Evolutionary conservation across 2,329 filamentous ascomycete genomes (phyloP).

Genomic region (Pezicula radicicola): DNA sequence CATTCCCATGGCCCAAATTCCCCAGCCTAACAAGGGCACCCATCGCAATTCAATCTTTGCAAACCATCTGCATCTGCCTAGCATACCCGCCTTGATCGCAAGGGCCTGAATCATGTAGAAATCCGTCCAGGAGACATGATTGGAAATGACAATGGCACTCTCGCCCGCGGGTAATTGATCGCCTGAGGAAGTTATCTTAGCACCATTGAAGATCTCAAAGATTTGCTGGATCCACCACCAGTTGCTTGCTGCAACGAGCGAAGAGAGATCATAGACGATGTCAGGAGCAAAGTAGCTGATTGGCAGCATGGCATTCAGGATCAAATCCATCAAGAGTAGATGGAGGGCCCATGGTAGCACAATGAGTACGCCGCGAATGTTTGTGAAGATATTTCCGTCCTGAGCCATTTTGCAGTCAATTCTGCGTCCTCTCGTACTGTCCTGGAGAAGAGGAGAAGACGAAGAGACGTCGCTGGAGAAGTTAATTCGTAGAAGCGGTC

Average conservation of each 20-base stretch:
- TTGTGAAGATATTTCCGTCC: slow-evolving; percentile 23
- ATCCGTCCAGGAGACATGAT: slow-evolving; percentile 60
- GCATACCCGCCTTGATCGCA: slow-evolving; percentile 52
- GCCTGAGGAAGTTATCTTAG: slow-evolving; percentile 49
- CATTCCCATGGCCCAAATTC: slow-evolving; percentile 63
- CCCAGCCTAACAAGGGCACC: slow-evolving; percentile 62
- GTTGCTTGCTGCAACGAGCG: slow-evolving; percentile 48
- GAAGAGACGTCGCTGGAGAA: not conserved
- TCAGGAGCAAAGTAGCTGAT: slow-evolving; percentile 45
- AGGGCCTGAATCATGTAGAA: slow-evolving; percentile 63
- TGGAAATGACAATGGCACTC: slow-evolving; percentile 56
- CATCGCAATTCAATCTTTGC: slow-evolving; percentile 56
- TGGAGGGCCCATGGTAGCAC: slow-evolving; percentile 50
- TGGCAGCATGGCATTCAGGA: slow-evolving; percentile 46
- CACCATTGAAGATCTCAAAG: slow-evolving; percentile 52
- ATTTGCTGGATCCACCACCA: slow-evolving; percentile 57
- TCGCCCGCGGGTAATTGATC: slow-evolving; percentile 49
- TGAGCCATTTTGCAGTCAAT: not conserved
- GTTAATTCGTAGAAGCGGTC: not conserved
- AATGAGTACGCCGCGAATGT: slow-evolving; percentile 41
- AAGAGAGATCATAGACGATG: slow-evolving; percentile 51
- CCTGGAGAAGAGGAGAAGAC: not conserved
- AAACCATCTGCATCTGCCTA: slow-evolving; percentile 60
- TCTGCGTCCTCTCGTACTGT: not conserved
- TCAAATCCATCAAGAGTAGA: slow-evolving; percentile 48